Base-by-base conservation (phyloP, 2,329 filamentous ascomycete genomes). In the Diaporthe sp. region DNA sequence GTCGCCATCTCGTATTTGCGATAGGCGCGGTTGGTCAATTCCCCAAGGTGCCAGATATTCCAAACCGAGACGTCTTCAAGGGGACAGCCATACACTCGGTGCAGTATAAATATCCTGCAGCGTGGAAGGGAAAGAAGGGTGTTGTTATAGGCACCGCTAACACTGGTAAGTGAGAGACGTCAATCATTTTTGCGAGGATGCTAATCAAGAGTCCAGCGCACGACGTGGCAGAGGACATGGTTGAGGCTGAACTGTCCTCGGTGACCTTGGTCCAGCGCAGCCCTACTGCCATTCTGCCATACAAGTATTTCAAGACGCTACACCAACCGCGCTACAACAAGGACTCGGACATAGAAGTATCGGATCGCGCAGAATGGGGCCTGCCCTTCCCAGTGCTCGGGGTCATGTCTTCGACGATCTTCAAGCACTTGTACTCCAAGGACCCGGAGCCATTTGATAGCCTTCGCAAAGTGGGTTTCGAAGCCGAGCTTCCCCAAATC, bases 231-330 rank as follows among this genome's bases (percentile, higher is more conserved):
- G 44, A 53, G 12, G 62, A 68, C 22, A 68, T 53, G 62, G 44
- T 53, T 6, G 62, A 51, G 19, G 62, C 44, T 4, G 62, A 25
- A 4, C 25, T 68, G 8, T 68, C 62, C 12, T 51, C 62, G 8
- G 62, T 68, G 62, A 53, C 62, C 4, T 25, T 68, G 62, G 62
- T 68, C 7, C 62, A 68, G 62, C 62, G 44, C 22, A 39, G 28
- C 46, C 28, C 62, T 8, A 68, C 62, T 37, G 44, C 44, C 22
- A 25, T 51, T 51, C 22, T 51, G 1, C 44, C 31, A 17, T 68
- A 25, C 22, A 51, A 68, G 4, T 51, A 51, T 22, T 53, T 68
- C 44, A 39, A 53, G 28, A 51, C 28, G 44, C 62, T 67, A 7
- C 62, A 51, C 31, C 44, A 67, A 15, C 62, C 62, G 2, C 62